These are phyloP conservation scores for Neckera pumila DNA, from an alignment of 225 moss, liverwort and hornwort species.

Conservation along the genomic window DNA sequence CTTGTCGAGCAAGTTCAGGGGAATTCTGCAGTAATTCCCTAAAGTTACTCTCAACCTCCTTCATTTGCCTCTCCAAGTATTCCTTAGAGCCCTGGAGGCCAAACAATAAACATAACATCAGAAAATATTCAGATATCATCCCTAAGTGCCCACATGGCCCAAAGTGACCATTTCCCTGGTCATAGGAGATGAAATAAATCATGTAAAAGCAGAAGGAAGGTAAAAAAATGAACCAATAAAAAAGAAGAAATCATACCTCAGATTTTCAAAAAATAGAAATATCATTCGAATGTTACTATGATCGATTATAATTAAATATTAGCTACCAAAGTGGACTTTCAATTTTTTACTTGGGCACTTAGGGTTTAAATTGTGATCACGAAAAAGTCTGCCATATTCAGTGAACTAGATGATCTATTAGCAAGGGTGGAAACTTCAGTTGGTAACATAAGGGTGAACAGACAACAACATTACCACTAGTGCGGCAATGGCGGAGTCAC, in stretches of 20 bases:
- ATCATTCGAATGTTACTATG: neutral
- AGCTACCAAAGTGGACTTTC: neutral
- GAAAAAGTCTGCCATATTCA: neutral
- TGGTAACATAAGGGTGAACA: neutral
- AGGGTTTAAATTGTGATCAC: neutral
- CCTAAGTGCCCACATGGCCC: neutral
- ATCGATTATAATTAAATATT: neutral
- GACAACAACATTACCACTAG: conserved; percentile 40
- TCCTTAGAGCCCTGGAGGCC: conserved; percentile 63
- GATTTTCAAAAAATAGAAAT: neutral
- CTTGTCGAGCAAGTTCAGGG: conserved; percentile 86
- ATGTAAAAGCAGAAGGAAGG: neutral
- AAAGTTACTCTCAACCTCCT: conserved; percentile 93
- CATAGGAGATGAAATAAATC: neutral
- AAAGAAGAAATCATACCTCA: neutral
- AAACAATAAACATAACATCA: neutral
- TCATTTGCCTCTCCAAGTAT: conserved; percentile 94
- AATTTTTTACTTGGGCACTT: neutral
- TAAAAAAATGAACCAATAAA: neutral
- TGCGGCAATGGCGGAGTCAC: conserved; percentile 51
- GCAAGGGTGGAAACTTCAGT: neutral
- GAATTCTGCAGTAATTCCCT: conserved; percentile 91
- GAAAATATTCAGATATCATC: neutral
- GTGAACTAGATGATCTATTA: neutral
- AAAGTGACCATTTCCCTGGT: neutral